Conservation (phyloP, 805 yeast genomes). For the Lipomyces sp. region DNA sequence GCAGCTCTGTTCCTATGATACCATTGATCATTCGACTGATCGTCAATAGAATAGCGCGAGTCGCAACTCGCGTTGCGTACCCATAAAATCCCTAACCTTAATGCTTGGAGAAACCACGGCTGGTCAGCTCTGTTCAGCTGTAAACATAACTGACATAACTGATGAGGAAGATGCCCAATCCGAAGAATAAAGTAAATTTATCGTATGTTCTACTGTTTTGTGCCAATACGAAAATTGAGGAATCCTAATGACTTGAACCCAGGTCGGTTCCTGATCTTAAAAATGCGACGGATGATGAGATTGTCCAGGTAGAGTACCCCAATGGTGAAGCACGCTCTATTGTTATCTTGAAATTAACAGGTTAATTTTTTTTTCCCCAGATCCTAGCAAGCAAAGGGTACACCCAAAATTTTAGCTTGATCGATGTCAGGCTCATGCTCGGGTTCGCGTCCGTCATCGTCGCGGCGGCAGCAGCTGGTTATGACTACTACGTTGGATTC, state of each 20-base stretch:
- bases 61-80: no score
- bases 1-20: no score
- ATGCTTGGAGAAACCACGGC: no score
- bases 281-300: conserved; percentile 43
- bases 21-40: no score
- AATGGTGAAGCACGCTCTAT: no score
- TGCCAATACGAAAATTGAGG: background rate
- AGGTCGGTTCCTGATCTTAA: conserved; percentile 44
- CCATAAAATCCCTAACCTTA: no score
- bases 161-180: background rate
- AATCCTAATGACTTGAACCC: background rate
- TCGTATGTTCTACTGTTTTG: conserved; percentile 21
- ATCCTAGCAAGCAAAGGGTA: conserved; percentile 40
- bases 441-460: conserved; percentile 43
- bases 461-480: conserved; percentile 41
- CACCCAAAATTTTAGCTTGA: conserved; percentile 37
- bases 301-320: conserved; percentile 36
- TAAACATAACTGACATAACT: no score
- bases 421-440: conserved; percentile 42
- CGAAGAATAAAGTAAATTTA: conserved; percentile 24
- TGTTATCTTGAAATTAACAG: no score
- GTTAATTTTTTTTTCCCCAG: conserved; percentile 16
- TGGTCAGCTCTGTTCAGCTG: no score
- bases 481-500: conserved; percentile 45
- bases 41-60: no score